Evolutionary conservation across 2,329 filamentous ascomycete species (phyloP).

Genomic region (Diplodia intermedia): DNA sequence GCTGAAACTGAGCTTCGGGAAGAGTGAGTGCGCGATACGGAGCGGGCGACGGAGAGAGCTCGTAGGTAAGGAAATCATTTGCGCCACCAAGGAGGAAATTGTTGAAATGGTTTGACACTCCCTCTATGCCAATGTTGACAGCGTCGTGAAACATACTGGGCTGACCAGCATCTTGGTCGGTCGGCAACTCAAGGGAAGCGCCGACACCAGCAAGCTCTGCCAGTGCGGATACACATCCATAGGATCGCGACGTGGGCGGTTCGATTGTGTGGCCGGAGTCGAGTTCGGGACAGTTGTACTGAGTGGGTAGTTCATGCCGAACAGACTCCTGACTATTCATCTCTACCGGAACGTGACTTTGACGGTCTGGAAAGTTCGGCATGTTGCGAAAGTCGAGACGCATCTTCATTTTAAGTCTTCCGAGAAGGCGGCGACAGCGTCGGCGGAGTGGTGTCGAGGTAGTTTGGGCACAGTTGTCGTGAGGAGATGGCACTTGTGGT

Average conservation of each 20-base stretch:
- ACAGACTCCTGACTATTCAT: neutral
- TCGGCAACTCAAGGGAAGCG: neutral
- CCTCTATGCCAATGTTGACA: too few species aligned
- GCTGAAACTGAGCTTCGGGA: neutral
- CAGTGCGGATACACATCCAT: neutral
- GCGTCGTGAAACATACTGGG: too few species aligned
- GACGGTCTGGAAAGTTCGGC: neutral
- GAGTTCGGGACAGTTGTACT: neutral
- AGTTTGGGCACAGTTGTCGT: neutral
- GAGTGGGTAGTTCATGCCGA: neutral
- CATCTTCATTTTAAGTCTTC: neutral
- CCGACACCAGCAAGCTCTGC: neutral
- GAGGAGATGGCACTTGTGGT: neutral
- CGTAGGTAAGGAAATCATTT: neutral
- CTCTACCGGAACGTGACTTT: neutral
- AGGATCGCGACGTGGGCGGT: neutral
- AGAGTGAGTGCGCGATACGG: neutral
- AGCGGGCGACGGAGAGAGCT: neutral
- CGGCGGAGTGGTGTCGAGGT: neutral
- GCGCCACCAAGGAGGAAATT: neutral
- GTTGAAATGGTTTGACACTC: too few species aligned
- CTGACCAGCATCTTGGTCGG: neutral
- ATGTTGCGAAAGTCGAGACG: neutral
- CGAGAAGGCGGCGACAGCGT: neutral
- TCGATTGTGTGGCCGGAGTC: neutral